Percentiles rank a stretch among this genome's conserved stretches.
Evolutionary conservation across 2,329 filamentous ascomycete species (phyloP).

Genomic region (Didymella sp.): DNA sequence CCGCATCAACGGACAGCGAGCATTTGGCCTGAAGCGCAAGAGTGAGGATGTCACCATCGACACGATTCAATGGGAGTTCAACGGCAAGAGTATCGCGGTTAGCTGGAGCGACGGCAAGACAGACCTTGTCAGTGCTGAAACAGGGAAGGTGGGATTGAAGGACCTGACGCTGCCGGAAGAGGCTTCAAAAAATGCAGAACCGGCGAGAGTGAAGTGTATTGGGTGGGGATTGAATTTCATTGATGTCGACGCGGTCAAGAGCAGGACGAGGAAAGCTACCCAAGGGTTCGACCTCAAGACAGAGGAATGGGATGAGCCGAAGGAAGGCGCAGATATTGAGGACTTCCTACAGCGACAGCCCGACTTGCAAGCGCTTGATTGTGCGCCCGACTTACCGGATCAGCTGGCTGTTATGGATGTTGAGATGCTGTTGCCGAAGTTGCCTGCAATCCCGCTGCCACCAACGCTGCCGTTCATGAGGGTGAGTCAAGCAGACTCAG

Average conservation of each 20-base stretch:
- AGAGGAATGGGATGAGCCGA: slow-evolving; percentile 45
- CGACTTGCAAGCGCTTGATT: slow-evolving; percentile 42
- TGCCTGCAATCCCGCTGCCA: slow-evolving; percentile 48
- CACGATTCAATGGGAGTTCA: slow-evolving; percentile 56
- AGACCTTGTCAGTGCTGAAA: slow-evolving; percentile 79
- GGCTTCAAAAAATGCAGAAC: slow-evolving; percentile 1
- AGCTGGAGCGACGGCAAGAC: slow-evolving; percentile 84
- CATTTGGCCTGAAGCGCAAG: slow-evolving; percentile 61
- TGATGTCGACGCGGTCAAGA: slow-evolving; percentile 55
- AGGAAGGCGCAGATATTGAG: slow-evolving; percentile 46
- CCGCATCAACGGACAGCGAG: slow-evolving; percentile 76
- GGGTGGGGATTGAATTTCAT: slow-evolving; percentile 65
- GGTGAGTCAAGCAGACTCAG: slow-evolving; percentile 40
- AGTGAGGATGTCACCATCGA: slow-evolving; percentile 45
- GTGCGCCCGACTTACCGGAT: slow-evolving; percentile 49
- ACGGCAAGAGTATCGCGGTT: slow-evolving; percentile 76
- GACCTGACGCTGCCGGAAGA: slow-evolving; percentile 31
- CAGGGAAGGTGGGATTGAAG: slow-evolving; percentile 79
- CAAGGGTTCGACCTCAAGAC: slow-evolving; percentile 33
- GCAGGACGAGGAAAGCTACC: slow-evolving; percentile 44
- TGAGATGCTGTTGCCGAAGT: slow-evolving; percentile 47
- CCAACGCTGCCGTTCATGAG: slow-evolving; percentile 46
- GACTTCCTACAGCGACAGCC: slow-evolving; percentile 51
- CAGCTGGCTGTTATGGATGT: slow-evolving; percentile 52
- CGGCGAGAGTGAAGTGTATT: slow-evolving; percentile 52